A percentile compares a stretch with the other conserved stretches of the same genome.
These are phyloP conservation scores for Coniferiporia sulphurascens DNA, from an alignment of 1,284 basidiomycete species.

Conservation along the genomic window DNA sequence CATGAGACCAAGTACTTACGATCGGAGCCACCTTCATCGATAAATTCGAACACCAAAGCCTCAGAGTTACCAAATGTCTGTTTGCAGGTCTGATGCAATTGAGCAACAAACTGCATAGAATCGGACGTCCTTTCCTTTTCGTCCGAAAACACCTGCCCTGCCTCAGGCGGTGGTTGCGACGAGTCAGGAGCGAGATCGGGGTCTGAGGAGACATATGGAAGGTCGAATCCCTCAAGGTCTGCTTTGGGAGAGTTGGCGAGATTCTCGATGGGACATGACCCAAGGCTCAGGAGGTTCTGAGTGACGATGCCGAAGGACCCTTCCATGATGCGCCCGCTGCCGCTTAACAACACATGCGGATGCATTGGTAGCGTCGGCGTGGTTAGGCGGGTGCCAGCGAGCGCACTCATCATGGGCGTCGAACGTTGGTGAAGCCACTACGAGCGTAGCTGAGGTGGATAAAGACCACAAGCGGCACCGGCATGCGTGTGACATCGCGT, in stretches of 20 bases:
- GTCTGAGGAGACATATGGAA: slow-evolving; percentile 7
- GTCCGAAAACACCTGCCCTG: slow-evolving; percentile 4
- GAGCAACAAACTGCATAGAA: slow-evolving; percentile 25
- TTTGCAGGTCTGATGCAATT: slow-evolving; percentile 41
- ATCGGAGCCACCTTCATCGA: slow-evolving; percentile 32
- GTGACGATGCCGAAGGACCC: slow-evolving; percentile 14
- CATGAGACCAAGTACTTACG: slow-evolving; percentile 27
- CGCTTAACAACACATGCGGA: slow-evolving; percentile 9
- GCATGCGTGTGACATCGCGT: background rate
- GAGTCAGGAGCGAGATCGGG: slow-evolving; percentile 2
- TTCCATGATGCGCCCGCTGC: slow-evolving; percentile 9
- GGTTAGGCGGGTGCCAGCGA: slow-evolving; percentile 1
- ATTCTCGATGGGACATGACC: slow-evolving; percentile 13
- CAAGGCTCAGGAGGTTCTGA: slow-evolving; percentile 14
- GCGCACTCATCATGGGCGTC: slow-evolving; percentile 7
- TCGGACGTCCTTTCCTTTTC: slow-evolving; percentile 11
- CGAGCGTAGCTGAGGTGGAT: background rate
- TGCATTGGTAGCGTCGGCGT: background rate
- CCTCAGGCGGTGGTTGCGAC: background rate
- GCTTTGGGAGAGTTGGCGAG: slow-evolving; percentile 13
- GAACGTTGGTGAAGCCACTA: background rate
- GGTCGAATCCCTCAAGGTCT: slow-evolving; percentile 16
- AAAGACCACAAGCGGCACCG: background rate
- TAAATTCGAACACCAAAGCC: slow-evolving; percentile 39
- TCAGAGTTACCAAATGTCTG: slow-evolving; percentile 36